Evolutionary conservation across 225 moss, liverwort and hornwort species (phyloP), one percentile per base, ranked within the genome.

Genomic region (Straminergon stramineum): DNA sequence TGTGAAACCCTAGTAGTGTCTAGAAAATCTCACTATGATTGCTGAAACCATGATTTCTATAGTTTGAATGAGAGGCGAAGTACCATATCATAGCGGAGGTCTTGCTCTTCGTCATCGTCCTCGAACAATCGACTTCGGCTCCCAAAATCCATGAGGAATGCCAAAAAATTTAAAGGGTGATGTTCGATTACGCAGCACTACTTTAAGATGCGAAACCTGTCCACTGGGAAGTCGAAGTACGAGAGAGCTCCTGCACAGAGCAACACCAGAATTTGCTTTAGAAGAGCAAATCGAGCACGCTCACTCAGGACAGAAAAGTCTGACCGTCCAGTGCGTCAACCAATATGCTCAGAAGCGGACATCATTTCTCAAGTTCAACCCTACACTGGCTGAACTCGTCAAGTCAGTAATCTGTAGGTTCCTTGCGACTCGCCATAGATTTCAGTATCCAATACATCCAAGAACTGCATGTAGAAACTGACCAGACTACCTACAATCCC

Each of bases 31-130:
- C 51, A 58, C 83, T 52, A 64, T 37, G 79, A 88, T 83, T 86
- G 39, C 68, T 60, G 43, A 89, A 91, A 68, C 63, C n/a, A n/a
- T n/a, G n/a, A n/a, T 79, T 55, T 28, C 66, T 56, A 37, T 45
- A 28, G 37, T 75, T 81, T 53, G n/a, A 55, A 84, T 23, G 57
- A 85, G 41, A 87, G 39, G 85, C 28, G 62, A 89, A 58, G 76
- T 90, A 95, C 95, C 81, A 62, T 81, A 79, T 92, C 92, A 60
- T 84, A 87, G 86, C 51, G 84, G 76, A 86, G 75, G 62, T 95
- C 93, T 88, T 91, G 92, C 71, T 95, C 95, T 83, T 95, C 95
- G 39, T 95, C 95, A 78, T 92, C 93, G 84, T 95, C 95, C 67
- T 95, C 93, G 56, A 95, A 95, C 89, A 95, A 85, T 58, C 90